phyloP scores from a whole-genome alignment of 805 yeast species.

The Candida sanyiensis region DNA sequence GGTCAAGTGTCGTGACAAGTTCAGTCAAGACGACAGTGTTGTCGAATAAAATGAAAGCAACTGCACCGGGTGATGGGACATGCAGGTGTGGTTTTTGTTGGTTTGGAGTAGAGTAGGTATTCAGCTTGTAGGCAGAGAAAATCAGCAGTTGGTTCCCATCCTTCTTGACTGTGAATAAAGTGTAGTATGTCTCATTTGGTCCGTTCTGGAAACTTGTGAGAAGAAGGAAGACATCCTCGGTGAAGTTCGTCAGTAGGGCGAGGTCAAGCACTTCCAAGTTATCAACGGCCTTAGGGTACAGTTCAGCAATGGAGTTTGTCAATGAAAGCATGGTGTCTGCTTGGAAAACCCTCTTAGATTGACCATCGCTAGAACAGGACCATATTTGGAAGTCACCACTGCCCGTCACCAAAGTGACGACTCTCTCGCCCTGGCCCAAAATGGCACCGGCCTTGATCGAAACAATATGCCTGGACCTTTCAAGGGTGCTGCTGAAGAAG shows the following conservation, averaged over 20 bases:
- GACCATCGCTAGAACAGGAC: constrained; percentile 43
- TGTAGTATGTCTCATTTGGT: constrained; percentile 31
- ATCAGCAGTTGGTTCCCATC: constrained; percentile 47
- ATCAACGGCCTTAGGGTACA: constrained; percentile 47
- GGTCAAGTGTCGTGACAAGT: constrained; percentile 35
- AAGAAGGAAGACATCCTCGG: constrained; percentile 40
- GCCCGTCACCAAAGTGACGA: constrained; percentile 35
- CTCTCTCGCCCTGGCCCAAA: constrained; percentile 44
- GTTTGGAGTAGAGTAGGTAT: constrained; percentile 35
- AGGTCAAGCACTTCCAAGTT: constrained; percentile 58
- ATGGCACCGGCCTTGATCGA: constrained; percentile 51
- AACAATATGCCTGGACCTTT: constrained; percentile 39
- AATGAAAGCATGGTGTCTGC: constrained; percentile 32
- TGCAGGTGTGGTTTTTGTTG: constrained; percentile 41
- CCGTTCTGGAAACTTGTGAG: constrained; percentile 33
- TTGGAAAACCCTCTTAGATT: constrained; percentile 34
- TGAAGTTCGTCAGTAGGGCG: constrained; percentile 39
- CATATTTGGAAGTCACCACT: constrained; percentile 44
- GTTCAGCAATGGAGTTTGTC: constrained; percentile 35
- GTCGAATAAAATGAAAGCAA: constrained; percentile 56
- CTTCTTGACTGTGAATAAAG: constrained; percentile 50
- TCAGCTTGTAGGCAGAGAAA: constrained; percentile 61
- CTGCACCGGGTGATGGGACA: constrained; percentile 51
- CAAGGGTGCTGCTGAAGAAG: constrained; percentile 28
- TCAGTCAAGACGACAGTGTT: constrained; percentile 65